Evolutionary conservation across 208 protist genomes (phyloP).

Genomic region (Novymonas esmeraldas): DNA sequence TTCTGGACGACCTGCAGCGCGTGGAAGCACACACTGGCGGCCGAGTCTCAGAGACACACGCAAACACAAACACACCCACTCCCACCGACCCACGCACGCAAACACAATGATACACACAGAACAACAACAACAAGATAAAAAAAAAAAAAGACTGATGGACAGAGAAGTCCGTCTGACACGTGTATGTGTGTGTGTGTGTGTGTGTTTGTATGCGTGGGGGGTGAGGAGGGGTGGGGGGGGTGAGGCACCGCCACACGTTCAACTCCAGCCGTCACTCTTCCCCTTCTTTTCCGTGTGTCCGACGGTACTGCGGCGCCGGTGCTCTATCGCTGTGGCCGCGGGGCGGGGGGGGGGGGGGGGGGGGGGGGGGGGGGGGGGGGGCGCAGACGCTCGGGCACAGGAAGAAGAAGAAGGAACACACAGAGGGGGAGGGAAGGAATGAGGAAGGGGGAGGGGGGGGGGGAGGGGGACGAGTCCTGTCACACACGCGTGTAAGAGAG

Average conservation of each 20-base stretch:
- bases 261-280: no score
- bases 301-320: no score
- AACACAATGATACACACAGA: background rate
- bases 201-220: background rate
- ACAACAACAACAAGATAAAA: background rate
- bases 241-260: no score
- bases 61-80: background rate
- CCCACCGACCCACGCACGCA: background rate
- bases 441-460: background rate
- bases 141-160: background rate
- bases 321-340: background rate
- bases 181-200: background rate
- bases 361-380: background rate
- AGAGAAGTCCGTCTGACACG: no score
- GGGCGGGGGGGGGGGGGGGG: background rate
- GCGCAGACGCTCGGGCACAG: background rate
- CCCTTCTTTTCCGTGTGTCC: no score
- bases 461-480: no score
- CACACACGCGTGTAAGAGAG: no score
- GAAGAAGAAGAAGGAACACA: background rate
- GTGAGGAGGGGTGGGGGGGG: no score
- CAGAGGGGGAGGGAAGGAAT: background rate
- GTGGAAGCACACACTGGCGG: slow-evolving; percentile 7
- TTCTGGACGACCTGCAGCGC: background rate
- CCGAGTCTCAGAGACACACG: background rate